phyloP scores from a whole-genome alignment of 2,329 filamentous ascomycete genomes.

The Amauroascus niger region DNA sequence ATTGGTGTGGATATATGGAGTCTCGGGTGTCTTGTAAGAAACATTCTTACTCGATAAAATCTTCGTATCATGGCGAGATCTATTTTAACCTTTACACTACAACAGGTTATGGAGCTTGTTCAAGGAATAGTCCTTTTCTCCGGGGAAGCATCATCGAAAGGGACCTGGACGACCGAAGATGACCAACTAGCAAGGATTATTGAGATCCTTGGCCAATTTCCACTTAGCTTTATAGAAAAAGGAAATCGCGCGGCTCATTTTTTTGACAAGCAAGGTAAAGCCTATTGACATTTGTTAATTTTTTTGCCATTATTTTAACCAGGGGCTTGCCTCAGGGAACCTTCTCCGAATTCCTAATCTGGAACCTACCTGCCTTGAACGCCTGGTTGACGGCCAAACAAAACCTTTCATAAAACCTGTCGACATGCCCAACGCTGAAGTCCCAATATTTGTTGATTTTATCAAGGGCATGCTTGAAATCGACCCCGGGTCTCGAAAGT shows the following conservation, averaged over 20 bases:
- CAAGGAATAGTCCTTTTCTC: slow-evolving; percentile 24
- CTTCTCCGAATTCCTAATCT: slow-evolving; percentile 22
- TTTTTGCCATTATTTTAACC: neutral
- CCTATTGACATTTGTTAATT: neutral
- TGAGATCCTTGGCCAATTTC: slow-evolving; percentile 22
- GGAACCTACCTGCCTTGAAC: slow-evolving; percentile 20
- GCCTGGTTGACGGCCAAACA: slow-evolving; percentile 19
- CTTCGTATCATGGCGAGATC: no score
- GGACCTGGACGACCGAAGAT: slow-evolving; percentile 23
- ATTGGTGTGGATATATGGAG: slow-evolving; percentile 25
- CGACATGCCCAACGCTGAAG: slow-evolving; percentile 22
- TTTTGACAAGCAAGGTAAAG: slow-evolving; percentile 20
- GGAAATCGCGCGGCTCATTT: slow-evolving; percentile 17
- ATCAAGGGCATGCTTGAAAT: slow-evolving; percentile 21
- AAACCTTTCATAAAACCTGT: slow-evolving; percentile 21
- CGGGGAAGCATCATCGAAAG: slow-evolving; percentile 19
- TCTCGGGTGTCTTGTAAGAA: slow-evolving; percentile 25
- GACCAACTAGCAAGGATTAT: slow-evolving; percentile 22
- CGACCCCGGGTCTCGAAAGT: slow-evolving; percentile 20
- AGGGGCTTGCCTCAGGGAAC: slow-evolving; percentile 16
- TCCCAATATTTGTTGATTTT: slow-evolving; percentile 24
- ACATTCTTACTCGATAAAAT: no score
- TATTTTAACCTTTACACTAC: neutral
- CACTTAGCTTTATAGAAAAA: slow-evolving; percentile 17
- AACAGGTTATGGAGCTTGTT: slow-evolving; percentile 20